Percentiles rank a stretch among this genome's conserved stretches.
Conservation (phyloP, 1,284 basidiomycete genomes). For the Tausonia pullulans region DNA sequence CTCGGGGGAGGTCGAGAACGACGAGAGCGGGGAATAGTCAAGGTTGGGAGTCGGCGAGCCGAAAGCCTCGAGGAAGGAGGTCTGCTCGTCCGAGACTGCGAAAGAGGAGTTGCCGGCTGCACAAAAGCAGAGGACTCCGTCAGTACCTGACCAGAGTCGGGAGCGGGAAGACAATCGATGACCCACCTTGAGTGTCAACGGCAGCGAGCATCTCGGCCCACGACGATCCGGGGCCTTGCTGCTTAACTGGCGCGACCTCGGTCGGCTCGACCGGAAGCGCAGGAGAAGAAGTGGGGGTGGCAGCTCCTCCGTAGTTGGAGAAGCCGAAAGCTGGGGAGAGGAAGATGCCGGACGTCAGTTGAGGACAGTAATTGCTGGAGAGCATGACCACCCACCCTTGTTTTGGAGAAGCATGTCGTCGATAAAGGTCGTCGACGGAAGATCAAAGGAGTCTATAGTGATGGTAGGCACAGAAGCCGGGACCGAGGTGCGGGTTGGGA, state of each 20-base stretch:
- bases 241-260: background rate
- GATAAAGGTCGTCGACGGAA: background rate
- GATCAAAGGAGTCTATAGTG: constrained; percentile 9
- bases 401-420: constrained; percentile 11
- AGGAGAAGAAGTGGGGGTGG: background rate
- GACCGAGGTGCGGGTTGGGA: constrained; percentile 2
- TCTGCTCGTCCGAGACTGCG: background rate
- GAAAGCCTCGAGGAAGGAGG: background rate
- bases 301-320: background rate
- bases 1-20: constrained; percentile 15
- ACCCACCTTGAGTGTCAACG: background rate
- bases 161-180: background rate
- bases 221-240: background rate
- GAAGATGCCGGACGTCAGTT: no score
- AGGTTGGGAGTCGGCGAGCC: constrained; percentile 12
- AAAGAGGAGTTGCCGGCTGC: background rate
- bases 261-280: background rate
- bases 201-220: background rate
- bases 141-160: background rate
- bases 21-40: constrained; percentile 13
- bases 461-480: constrained; percentile 6
- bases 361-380: no score
- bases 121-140: background rate
- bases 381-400: background rate
- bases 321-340: constrained; percentile 8